These are phyloP conservation scores for Alternaria panax DNA, from an alignment of 2,329 filamentous ascomycete genomes.

Conservation along the genomic window DNA sequence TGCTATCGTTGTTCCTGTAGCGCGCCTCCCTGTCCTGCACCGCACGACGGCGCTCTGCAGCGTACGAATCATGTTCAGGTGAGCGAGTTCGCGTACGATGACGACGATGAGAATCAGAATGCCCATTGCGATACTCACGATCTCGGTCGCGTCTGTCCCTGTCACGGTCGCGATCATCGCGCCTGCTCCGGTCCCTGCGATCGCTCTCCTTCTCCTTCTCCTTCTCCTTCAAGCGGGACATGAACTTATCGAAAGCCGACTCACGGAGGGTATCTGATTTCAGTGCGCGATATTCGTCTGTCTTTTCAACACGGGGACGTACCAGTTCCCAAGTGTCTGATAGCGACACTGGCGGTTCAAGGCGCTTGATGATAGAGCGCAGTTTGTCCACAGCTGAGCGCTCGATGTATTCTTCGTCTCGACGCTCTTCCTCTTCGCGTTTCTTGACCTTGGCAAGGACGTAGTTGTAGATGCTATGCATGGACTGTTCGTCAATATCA, in stretches of 20 bases:
- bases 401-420: constrained; percentile 81
- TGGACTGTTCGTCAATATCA: constrained; percentile 80
- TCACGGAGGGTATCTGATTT: constrained; percentile 82
- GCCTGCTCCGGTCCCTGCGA: constrained; percentile 52
- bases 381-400: constrained; percentile 84
- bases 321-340: constrained; percentile 91
- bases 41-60: constrained; percentile 91
- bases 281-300: constrained; percentile 84
- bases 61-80: constrained; percentile 92
- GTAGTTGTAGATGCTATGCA: constrained; percentile 84
- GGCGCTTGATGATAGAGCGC: constrained; percentile 84
- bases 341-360: constrained; percentile 81
- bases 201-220: constrained; percentile 86
- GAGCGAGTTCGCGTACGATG: constrained; percentile 75
- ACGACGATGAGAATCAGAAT: constrained; percentile 51
- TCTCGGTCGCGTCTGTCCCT: constrained; percentile 52
- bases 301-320: constrained; percentile 77
- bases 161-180: constrained; percentile 55
- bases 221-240: constrained; percentile 89
- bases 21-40: constrained; percentile 94
- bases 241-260: constrained; percentile 87
- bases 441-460: constrained; percentile 86
- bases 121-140: constrained; percentile 51
- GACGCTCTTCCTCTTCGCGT: constrained; percentile 83
- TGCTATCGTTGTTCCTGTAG: constrained; percentile 81